A percentile compares a stretch with the other conserved stretches of the same genome.
Conservation (phyloP, 257 asterid genomes). For the Solanum neorickii region DNA sequence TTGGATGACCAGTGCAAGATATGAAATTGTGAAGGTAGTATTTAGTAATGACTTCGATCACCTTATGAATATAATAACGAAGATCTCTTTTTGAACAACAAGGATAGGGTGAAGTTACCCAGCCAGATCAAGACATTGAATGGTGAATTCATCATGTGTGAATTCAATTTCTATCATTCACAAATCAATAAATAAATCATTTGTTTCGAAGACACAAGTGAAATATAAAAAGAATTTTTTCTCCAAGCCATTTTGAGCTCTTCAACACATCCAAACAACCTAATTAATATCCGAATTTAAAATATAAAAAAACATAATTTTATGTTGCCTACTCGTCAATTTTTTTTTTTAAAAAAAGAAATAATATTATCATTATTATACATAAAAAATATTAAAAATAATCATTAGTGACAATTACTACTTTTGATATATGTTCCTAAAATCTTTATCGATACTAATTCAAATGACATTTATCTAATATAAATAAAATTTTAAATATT, state of each 20-base stretch:
- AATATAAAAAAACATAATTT: not conserved
- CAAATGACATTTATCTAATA: no score
- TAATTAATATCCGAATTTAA: not conserved
- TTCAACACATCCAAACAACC: not conserved
- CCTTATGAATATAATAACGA: not conserved
- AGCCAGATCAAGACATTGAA: not conserved
- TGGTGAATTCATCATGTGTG: not conserved
- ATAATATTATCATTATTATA: no score
- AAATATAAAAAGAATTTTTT: not conserved
- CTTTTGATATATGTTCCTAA: rapidly evolving
- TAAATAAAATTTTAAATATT: no score
- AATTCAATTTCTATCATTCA: not conserved
- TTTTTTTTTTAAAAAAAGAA: no score
- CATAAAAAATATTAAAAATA: no score
- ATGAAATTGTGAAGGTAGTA: not conserved
- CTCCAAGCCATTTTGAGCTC: not conserved
- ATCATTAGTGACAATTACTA: no score
- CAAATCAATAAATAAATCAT: no score
- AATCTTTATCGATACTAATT: rapidly evolving
- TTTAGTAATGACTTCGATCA: not conserved
- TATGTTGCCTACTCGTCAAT: not conserved
- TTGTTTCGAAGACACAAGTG: not conserved
- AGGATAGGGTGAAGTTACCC: not conserved
- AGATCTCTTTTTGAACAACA: not conserved
- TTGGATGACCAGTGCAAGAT: not conserved